Evolutionary conservation across 441 rosid genomes (phyloP).

Genomic region (Bocquillonia castaneifolia): DNA sequence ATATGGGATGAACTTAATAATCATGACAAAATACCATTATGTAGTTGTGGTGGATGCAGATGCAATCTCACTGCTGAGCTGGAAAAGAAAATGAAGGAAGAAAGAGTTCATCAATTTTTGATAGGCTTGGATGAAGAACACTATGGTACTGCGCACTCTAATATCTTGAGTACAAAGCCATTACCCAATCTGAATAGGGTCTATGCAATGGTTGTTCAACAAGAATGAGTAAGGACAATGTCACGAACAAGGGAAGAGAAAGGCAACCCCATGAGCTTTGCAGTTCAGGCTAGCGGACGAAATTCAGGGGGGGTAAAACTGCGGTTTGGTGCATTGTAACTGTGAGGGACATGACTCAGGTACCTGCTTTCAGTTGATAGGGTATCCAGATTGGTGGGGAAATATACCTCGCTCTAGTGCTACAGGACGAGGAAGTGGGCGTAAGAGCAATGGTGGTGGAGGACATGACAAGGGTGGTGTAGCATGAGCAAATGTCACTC

Average conservation of each 20-base stretch:
- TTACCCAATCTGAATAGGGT: too few relatives aligned
- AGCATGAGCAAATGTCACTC: not conserved
- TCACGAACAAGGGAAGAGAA: not conserved
- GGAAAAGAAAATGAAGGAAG: too few relatives aligned
- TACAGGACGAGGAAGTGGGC: not conserved
- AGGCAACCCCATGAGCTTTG: not conserved
- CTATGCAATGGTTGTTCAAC: too few relatives aligned
- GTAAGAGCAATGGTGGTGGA: not conserved
- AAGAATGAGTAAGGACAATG: too few relatives aligned
- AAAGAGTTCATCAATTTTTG: too few relatives aligned
- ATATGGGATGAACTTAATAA: slow-evolving; percentile 7
- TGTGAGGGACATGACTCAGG: not conserved
- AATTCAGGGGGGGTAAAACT: too few relatives aligned
- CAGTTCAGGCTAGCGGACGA: not conserved
- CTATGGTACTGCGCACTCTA: too few relatives aligned
- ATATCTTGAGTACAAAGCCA: too few relatives aligned
- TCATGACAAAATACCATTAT: not conserved
- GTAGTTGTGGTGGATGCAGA: not conserved
- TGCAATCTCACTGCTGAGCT: not conserved
- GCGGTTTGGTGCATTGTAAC: not conserved
- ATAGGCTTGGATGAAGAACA: too few relatives aligned
- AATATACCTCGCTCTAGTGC: not conserved
- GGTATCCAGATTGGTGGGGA: slow-evolving; percentile 1
- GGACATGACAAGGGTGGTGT: not conserved
- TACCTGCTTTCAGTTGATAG: not conserved